phyloP scores from a whole-genome alignment of 2,329 filamentous ascomycete genomes.

The Amauroascus niger region DNA sequence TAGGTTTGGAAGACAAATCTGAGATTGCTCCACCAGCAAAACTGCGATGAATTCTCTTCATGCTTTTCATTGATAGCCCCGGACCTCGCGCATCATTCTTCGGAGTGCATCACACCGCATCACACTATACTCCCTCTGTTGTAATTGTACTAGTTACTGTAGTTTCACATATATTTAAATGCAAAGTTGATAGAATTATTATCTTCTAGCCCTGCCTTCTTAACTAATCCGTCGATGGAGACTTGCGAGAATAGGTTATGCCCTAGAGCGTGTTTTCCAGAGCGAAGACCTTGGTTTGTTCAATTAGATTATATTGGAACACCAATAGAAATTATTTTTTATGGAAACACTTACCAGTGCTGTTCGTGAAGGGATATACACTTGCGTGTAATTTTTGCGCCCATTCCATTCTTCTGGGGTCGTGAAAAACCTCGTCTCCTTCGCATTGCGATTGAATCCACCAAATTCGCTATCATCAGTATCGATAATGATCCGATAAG shows the following conservation, averaged over 20 bases:
- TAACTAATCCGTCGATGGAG: not conserved
- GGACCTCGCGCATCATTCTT: not conserved
- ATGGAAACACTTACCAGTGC: constrained; percentile 56
- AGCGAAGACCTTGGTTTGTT: constrained; percentile 43
- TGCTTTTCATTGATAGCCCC: not conserved
- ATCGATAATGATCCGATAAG: constrained; percentile 77
- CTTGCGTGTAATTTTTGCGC: constrained; percentile 79
- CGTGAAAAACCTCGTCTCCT: constrained; percentile 82
- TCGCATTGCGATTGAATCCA: constrained; percentile 66
- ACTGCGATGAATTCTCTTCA: not conserved
- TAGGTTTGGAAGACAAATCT: not conserved
- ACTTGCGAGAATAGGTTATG: not conserved
- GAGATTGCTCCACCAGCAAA: not conserved
- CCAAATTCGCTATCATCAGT: constrained; percentile 69
- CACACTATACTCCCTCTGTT: not conserved
- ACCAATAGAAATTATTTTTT: constrained; percentile 7
- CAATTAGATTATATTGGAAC: not conserved
- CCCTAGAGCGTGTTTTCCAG: constrained; percentile 32
- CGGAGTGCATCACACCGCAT: not conserved
- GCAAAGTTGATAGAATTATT: not conserved
- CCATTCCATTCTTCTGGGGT: constrained; percentile 84
- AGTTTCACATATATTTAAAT: not conserved
- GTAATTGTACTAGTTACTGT: not conserved
- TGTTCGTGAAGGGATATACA: constrained; percentile 77
- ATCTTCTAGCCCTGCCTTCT: not conserved